Conservation (phyloP, 2,329 filamentous ascomycete species). For the Penicillium sp. region DNA sequence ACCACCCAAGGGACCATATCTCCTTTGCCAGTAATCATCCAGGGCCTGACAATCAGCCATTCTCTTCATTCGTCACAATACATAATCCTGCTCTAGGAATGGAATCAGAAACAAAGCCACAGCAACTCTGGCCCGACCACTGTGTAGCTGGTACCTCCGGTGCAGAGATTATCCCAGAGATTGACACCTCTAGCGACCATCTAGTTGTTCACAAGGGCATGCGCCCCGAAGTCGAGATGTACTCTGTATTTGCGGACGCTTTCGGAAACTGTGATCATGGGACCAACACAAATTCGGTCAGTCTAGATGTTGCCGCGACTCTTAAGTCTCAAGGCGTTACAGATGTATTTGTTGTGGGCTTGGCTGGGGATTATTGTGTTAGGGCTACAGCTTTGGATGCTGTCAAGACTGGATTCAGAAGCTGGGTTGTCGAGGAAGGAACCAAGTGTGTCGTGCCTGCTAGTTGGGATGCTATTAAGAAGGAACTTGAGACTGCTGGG, state of each 20-base stretch:
- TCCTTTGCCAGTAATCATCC: constrained; percentile 83
- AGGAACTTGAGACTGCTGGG: constrained; percentile 57
- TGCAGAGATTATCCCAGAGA: constrained; percentile 69
- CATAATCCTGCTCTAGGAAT: constrained; percentile 49
- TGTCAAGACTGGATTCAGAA: constrained; percentile 68
- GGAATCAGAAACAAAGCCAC: constrained; percentile 60
- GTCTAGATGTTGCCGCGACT: constrained; percentile 59
- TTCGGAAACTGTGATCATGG: constrained; percentile 54
- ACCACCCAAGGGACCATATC: constrained; percentile 77
- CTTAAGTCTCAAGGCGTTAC: constrained; percentile 62
- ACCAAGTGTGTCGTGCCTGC: constrained; percentile 68
- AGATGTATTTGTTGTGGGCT: constrained; percentile 79
- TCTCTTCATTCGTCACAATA: constrained; percentile 63
- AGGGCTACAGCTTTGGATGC: constrained; percentile 78
- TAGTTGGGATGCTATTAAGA: constrained; percentile 56
- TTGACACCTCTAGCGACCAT: constrained; percentile 62
- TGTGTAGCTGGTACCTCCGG: constrained; percentile 76
- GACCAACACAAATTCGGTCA: constrained; percentile 34
- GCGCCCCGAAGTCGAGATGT: constrained; percentile 79
- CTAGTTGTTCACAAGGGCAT: constrained; percentile 73
- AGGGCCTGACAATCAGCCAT: constrained; percentile 63
- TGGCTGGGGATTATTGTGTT: constrained; percentile 90
- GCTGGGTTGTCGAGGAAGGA: constrained; percentile 74
- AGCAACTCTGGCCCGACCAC: constrained; percentile 83
- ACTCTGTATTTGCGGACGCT: constrained; percentile 83